Percentiles rank a stretch among this genome's conserved stretches.
Conservation (phyloP, 2,329 filamentous ascomycete genomes). For the Pseudogymnoascus sp. region DNA sequence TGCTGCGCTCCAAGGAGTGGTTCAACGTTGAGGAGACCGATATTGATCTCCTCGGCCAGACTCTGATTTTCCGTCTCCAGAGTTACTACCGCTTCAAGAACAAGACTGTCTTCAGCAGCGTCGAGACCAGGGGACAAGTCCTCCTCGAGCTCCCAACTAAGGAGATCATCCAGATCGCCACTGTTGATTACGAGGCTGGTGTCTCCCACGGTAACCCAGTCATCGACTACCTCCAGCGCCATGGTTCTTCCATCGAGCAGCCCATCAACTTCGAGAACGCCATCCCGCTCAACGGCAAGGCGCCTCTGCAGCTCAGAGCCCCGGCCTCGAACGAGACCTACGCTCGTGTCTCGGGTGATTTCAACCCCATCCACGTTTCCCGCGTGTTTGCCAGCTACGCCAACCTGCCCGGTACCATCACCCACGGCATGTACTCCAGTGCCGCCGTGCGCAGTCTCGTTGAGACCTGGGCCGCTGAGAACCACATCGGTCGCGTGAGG, state of each 20-base stretch:
- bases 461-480: conserved; percentile 98
- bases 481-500: conserved; percentile 92
- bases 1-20: conserved; percentile 96
- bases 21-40: conserved; percentile 82
- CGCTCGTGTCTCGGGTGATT: conserved; percentile 93
- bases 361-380: conserved; percentile 98
- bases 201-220: conserved; percentile 93
- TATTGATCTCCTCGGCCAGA: conserved; percentile 84
- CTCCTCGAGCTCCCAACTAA: conserved; percentile 92
- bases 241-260: conserved; percentile 89
- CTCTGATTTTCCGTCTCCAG: conserved; percentile 90
- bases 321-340: conserved; percentile 97
- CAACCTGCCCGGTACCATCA: conserved; percentile 92
- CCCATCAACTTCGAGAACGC: conserved; percentile 95
- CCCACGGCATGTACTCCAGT: conserved; percentile 98
- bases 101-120: conserved; percentile 80
- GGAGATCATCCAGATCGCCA: conserved; percentile 95
- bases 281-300: conserved; percentile 90
- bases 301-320: conserved; percentile 78
- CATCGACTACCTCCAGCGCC: conserved; percentile 87
- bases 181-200: conserved; percentile 89
- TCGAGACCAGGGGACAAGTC: conserved; percentile 88
- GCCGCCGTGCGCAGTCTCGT: conserved; percentile 92
- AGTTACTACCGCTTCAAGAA: conserved; percentile 93
- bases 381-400: conserved; percentile 95